Evolutionary conservation across 2,329 filamentous ascomycete species (phyloP), one percentile per base, ranked within the genome.

Genomic region (Ascosphaera acerosa): DNA sequence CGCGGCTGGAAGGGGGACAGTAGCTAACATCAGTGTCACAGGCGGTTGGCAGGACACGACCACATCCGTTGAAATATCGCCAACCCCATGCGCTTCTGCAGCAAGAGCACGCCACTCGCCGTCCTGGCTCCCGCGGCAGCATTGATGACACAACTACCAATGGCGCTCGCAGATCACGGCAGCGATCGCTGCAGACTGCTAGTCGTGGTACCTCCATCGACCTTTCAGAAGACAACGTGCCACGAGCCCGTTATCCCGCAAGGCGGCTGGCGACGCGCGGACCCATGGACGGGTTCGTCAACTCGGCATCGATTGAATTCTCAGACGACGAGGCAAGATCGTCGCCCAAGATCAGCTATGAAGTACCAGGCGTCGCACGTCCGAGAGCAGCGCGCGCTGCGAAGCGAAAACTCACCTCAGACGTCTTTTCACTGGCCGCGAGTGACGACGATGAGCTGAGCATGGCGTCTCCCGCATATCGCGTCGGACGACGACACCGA

Each of bases 321-420:
- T 43, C 40, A 27, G 35, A 36, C 15, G 39, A 37, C 30, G 39
- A 41, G 3, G 33, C 33, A 6, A 27, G 25, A 4, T 4, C 4
- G 16, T 27, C 25, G 12, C 25, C 25, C 6, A 10, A n/a, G 4
- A 27, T 27, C 25, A 27, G 25, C 25, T 27, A 27, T 27, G 25
- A 27, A 10, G 4, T 15, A 4, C 16, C 25, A 14, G 4, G 10
- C 12, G 6, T 15, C 4, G 16, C 25, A 14, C 4, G 25, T 6
- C 4, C 10, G 12, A 27, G n/a, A 14, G 20, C 20, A 7, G 7
- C 20, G 7, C 25, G 25, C 25, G 4, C 4, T 6, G 4, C 10
- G 6, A 27, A 27, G 25, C 12, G 25, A 27, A 27, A 10, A 10
- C 4, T 27, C 25, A 27, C 16, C 6, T 27, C 25, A 6, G 4